phyloP scores from a whole-genome alignment of 1,284 basidiomycete genomes.

The Ustilago tritici region DNA sequence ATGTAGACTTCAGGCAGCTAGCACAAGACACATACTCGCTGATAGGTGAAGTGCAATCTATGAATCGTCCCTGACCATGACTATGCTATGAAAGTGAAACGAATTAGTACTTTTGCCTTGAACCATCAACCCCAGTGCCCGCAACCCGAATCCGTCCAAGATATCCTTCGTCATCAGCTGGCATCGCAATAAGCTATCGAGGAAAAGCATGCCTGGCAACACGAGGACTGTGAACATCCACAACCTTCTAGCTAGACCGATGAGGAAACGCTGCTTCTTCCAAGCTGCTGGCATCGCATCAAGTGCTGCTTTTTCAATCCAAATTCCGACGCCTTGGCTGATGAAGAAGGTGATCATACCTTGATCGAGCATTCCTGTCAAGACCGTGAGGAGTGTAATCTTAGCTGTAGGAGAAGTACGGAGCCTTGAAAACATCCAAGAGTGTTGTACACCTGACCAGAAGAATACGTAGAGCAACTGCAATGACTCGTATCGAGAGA shows the following conservation, averaged over 20 bases:
- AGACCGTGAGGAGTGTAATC: not conserved
- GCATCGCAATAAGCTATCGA: constrained; percentile 32
- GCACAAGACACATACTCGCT: not conserved
- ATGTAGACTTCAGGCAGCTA: too few relatives aligned
- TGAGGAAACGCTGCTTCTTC: constrained; percentile 22
- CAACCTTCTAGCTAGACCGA: constrained; percentile 12
- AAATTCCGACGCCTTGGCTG: constrained; percentile 32
- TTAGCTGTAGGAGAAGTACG: not conserved
- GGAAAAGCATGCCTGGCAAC: constrained; percentile 25
- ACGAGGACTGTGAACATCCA: constrained; percentile 38
- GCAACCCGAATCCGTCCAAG: constrained; percentile 27
- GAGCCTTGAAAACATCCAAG: constrained; percentile 34
- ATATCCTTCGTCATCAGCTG: constrained; percentile 34
- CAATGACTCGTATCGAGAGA: constrained; percentile 7
- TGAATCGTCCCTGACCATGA: constrained; percentile 16
- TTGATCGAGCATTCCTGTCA: constrained; percentile 25
- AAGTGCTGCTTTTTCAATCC: constrained; percentile 24
- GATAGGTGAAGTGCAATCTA: not conserved
- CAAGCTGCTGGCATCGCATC: constrained; percentile 20
- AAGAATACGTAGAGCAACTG: constrained; percentile 42
- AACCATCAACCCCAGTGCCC: constrained; percentile 27
- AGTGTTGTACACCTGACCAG: constrained; percentile 49
- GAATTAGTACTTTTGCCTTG: constrained; percentile 32
- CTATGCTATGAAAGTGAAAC: not conserved
- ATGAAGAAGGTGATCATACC: constrained; percentile 46